Evolutionary conservation across 2,329 filamentous ascomycete genomes (phyloP).

Genomic region (Colletotrichum plurivorum): DNA sequence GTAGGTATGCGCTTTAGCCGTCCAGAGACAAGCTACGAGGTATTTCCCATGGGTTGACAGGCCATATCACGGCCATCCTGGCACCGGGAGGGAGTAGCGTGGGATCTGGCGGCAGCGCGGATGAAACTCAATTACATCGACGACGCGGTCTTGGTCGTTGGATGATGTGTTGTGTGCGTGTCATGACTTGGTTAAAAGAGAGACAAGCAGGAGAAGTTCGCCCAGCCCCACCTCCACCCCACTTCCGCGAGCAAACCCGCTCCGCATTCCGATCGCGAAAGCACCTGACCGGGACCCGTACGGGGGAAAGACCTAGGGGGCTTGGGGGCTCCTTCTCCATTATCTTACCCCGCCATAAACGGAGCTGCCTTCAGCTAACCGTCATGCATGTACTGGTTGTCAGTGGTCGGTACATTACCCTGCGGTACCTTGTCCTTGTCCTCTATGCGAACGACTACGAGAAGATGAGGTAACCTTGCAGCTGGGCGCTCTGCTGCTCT

Average conservation of each 20-base stretch:
- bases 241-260: background rate
- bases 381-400: too few relatives aligned
- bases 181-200: slow-evolving; percentile 21
- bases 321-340: too few relatives aligned
- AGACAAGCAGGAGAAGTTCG: too few relatives aligned
- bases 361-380: background rate
- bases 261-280: slow-evolving; percentile 35
- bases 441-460: background rate
- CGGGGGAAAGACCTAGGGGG: too few relatives aligned
- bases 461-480: background rate
- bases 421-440: slow-evolving; percentile 1
- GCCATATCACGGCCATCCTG: background rate
- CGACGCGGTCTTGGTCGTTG: slow-evolving; percentile 15
- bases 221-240: too few relatives aligned
- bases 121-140: slow-evolving; percentile 30
- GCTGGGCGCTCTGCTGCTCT: background rate
- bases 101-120: background rate
- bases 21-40: background rate
- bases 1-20: background rate
- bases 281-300: slow-evolving; percentile 34
- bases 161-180: slow-evolving; percentile 35
- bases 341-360: slow-evolving; percentile 21
- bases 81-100: background rate
- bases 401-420: background rate
- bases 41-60: background rate